Base-by-base conservation (phyloP, 352 stramenopile genomes). In the Phytopythium helicoides region DNA sequence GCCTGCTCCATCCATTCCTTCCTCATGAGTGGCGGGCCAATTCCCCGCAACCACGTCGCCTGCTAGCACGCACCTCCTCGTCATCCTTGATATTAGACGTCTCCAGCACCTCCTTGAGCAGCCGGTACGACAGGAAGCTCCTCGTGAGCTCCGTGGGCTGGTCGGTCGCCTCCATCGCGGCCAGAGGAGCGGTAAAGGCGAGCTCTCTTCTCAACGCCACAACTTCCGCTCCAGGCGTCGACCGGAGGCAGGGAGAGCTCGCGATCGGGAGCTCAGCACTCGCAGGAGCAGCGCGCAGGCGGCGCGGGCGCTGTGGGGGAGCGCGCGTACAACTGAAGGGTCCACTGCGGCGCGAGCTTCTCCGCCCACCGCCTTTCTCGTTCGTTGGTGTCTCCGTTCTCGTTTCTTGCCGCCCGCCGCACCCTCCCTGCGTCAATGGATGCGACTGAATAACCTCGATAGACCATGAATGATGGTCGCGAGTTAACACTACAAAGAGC, bases 41-140 rank as follows among this genome's bases (percentile, higher is more conserved):
- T 4, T 12, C n/a, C n/a, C n/a, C n/a, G n/a, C 10, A 21, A 8
- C 4, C 10, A 19, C 23, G 9, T 8, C 26, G 39, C 16, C 39
- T 3, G 25, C n/a, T 22, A 47, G 26, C 36, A 45, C 62, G 35
- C 33, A 92, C 81, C 75, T 92, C 81, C 52, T 92, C 76, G 49
- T 90, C 73, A 36, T 92, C 76, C 16, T 76, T 74, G 47, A 92
- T 87, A 57, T 87, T 89, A 37, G 76, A 79, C n/a, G 76, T 65
- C 59, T 86, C 64, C 37, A 92, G 73, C 58, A 84, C 75, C 37
- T 90, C 75, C 58, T 87, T 86, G 15, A 92, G 77, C 73, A 89
- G 76, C 40, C 75, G 70, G 62, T 86, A 92, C 21, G 72, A 87
- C 47, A 87, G 61, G 42, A 82, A 84, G 52, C 72, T 81, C 56